Conservation (phyloP, 257 asterid genomes). For the Ocimum tenuiflorum region DNA sequence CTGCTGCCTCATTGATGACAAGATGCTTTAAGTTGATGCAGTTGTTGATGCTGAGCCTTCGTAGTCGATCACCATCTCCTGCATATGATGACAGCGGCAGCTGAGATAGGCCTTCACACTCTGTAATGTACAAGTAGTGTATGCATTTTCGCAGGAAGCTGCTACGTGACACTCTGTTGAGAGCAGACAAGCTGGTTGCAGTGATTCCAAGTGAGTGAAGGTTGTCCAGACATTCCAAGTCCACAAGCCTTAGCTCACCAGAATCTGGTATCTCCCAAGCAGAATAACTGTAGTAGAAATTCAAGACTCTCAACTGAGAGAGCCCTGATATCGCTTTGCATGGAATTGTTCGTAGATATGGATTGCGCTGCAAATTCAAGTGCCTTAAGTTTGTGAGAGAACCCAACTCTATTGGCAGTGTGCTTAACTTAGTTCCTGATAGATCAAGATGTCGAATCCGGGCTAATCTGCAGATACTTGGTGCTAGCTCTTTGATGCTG, state of each 20-base stretch:
- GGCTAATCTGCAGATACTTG: constrained; percentile 28
- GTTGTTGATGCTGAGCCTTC: constrained; percentile 44
- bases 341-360: constrained; percentile 33
- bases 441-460: constrained; percentile 42
- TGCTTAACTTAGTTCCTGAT: constrained; percentile 39
- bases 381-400: constrained; percentile 27
- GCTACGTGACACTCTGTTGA: constrained; percentile 28
- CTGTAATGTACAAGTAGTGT: constrained; percentile 39
- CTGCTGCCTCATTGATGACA: constrained; percentile 29
- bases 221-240: constrained; percentile 28
- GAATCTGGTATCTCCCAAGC: constrained; percentile 28
- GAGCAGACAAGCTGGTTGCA: constrained; percentile 21
- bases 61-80: constrained; percentile 38
- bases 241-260: constrained; percentile 23
- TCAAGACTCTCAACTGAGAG: constrained; percentile 31
- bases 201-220: constrained; percentile 43
- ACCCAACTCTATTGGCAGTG: constrained; percentile 37
- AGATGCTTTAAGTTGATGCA: constrained; percentile 30
- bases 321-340: constrained; percentile 33
- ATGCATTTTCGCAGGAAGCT: constrained; percentile 25
- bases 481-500: constrained; percentile 34
- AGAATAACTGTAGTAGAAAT: constrained; percentile 40
- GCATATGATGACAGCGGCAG: constrained; percentile 32
- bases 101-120: constrained; percentile 36
- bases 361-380: constrained; percentile 41